Conservation (phyloP, 129 eudicot species). For the Artemisia annua region DNA sequence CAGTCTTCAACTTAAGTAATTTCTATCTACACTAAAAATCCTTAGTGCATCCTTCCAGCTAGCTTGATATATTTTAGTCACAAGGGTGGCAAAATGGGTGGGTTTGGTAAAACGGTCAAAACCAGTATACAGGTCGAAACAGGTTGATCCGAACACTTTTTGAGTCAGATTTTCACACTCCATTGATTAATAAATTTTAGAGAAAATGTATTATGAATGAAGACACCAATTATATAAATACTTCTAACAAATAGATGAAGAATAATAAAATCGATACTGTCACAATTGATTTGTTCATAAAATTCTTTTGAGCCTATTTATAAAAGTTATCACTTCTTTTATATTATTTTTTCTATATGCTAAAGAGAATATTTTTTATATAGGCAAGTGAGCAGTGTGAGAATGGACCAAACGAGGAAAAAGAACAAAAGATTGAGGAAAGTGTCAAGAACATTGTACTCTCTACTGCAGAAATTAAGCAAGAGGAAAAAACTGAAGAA, state of each 20-base stretch:
- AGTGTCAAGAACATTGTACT: constrained; percentile 5
- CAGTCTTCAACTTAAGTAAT: not conserved
- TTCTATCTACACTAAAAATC: not conserved
- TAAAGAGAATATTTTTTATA: constrained; percentile 8
- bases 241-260: not conserved
- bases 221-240: too few relatives aligned
- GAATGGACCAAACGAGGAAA: constrained; percentile 17
- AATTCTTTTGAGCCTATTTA: not conserved
- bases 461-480: not conserved
- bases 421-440: constrained; percentile 22
- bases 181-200: too few relatives aligned
- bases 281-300: constrained; percentile 12
- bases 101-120: not conserved
- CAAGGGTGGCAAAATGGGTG: not conserved
- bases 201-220: not conserved
- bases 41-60: too few relatives aligned
- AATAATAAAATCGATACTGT: not conserved
- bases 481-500: constrained; percentile 26
- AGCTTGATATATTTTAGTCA: not conserved
- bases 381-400: constrained; percentile 27
- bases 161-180: too few relatives aligned
- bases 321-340: constrained; percentile 6
- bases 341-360: not conserved
- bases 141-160: too few relatives aligned
- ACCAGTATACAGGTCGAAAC: too few relatives aligned